Percentiles rank a stretch among this genome's conserved stretches.
Conservation (phyloP, 1,284 basidiomycete species). For the Moesziomyces sp. region DNA sequence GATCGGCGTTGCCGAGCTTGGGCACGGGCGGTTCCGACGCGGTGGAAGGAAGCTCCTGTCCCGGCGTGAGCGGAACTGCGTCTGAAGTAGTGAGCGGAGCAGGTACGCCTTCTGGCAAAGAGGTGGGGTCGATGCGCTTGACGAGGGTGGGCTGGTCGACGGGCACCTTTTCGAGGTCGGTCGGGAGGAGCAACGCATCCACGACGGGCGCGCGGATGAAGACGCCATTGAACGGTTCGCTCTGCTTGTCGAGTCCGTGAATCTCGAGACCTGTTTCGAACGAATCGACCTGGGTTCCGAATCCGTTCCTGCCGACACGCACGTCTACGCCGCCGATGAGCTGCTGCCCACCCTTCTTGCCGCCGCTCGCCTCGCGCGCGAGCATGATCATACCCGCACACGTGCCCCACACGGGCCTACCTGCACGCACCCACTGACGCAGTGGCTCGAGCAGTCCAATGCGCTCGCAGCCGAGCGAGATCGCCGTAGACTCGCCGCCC, state of each 20-base stretch:
- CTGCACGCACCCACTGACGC: slow-evolving; percentile 74
- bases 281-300: slow-evolving; percentile 79
- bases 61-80: slow-evolving; percentile 23
- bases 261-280: slow-evolving; percentile 84
- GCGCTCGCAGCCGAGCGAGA: slow-evolving; percentile 83
- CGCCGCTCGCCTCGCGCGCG: slow-evolving; percentile 71
- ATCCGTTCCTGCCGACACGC: slow-evolving; percentile 81
- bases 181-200: slow-evolving; percentile 50
- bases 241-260: slow-evolving; percentile 72
- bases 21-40: slow-evolving; percentile 15
- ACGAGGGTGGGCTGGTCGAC: slow-evolving; percentile 44
- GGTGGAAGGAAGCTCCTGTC: slow-evolving; percentile 7
- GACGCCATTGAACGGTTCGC: slow-evolving; percentile 81
- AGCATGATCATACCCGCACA: slow-evolving; percentile 96
- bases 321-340: slow-evolving; percentile 84
- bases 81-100: slow-evolving; percentile 12
- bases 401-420: slow-evolving; percentile 87
- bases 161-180: slow-evolving; percentile 36
- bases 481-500: slow-evolving; percentile 90
- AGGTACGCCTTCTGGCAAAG: slow-evolving; percentile 9
- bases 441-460: slow-evolving; percentile 84
- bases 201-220: slow-evolving; percentile 93
- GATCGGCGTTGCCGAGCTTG: slow-evolving; percentile 15
- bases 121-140: slow-evolving; percentile 23
- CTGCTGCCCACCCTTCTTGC: slow-evolving; percentile 88